Conservation (phyloP, 2,329 filamentous ascomycete species). For the Diaporthe longicolla region DNA sequence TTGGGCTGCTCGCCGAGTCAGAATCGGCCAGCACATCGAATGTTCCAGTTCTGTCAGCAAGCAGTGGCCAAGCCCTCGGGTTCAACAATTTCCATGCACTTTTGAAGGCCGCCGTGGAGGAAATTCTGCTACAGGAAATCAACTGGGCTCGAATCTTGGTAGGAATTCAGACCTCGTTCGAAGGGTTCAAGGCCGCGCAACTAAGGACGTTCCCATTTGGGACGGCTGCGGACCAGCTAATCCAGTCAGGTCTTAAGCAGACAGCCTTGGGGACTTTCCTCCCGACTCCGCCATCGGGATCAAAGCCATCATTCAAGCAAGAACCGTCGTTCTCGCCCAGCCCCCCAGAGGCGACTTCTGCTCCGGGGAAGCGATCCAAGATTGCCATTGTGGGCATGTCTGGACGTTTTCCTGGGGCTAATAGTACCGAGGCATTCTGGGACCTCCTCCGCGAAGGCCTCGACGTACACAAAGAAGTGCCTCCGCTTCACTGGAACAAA, state of each 20-base stretch:
- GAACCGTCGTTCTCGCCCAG: constrained; percentile 20
- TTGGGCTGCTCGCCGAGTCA: constrained; percentile 60
- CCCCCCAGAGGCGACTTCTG: neutral
- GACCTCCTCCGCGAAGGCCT: constrained; percentile 42
- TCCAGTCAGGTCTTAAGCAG: constrained; percentile 23
- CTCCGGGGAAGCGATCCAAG: constrained; percentile 65
- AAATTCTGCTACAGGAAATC: constrained; percentile 54
- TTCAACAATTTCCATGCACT: constrained; percentile 50
- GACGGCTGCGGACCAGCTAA: constrained; percentile 28
- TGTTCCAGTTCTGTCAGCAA: constrained; percentile 58
- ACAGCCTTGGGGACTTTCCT: constrained; percentile 4
- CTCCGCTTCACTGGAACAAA: constrained; percentile 52
- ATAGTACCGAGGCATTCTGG: constrained; percentile 45
- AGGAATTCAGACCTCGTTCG: constrained; percentile 47
- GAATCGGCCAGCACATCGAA: constrained; percentile 58
- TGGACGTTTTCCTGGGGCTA: constrained; percentile 37
- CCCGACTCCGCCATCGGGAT: neutral
- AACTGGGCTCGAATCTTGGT: constrained; percentile 47
- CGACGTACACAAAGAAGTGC: constrained; percentile 42
- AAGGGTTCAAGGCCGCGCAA: constrained; percentile 46
- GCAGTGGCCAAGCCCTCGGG: constrained; percentile 50
- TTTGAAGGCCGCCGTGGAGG: constrained; percentile 48
- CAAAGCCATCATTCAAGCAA: constrained; percentile 17
- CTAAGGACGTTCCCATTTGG: constrained; percentile 18
- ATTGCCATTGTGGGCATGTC: constrained; percentile 86